A percentile compares a stretch with the other conserved stretches of the same genome.
Evolutionary conservation across 2,329 filamentous ascomycete genomes (phyloP).

Genomic region (Colletotrichum lentis): DNA sequence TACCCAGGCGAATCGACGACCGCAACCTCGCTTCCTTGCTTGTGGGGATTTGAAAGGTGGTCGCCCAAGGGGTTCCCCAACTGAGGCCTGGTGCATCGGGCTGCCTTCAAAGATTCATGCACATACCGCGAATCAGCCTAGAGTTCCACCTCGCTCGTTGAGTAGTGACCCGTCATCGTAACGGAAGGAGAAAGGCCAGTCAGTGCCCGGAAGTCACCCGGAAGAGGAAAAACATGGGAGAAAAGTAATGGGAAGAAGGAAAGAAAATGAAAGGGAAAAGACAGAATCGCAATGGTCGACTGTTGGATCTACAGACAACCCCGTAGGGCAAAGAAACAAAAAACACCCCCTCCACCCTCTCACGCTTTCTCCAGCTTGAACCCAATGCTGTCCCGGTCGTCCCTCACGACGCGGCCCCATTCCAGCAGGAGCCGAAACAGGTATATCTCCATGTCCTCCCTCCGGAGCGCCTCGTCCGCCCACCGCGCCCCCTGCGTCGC

Average conservation of each 20-base stretch:
- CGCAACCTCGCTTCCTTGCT: not conserved
- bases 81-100: not conserved
- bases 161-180: not conserved
- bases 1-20: not conserved
- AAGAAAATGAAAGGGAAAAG: too few relatives aligned
- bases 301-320: not conserved
- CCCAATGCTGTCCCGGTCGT: slow-evolving; percentile 60
- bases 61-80: not conserved
- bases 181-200: not conserved
- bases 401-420: slow-evolving; percentile 76
- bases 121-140: not conserved
- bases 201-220: not conserved
- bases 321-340: not conserved
- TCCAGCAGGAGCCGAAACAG: slow-evolving; percentile 80
- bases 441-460: slow-evolving; percentile 82
- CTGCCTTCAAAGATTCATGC: slow-evolving; percentile 1
- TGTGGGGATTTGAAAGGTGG: not conserved
- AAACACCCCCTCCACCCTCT: not conserved
- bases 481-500: slow-evolving; percentile 71
- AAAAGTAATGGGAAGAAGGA: too few relatives aligned
- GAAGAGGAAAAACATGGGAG: too few relatives aligned
- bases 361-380: slow-evolving; percentile 42
- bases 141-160: not conserved
- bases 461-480: slow-evolving; percentile 68
- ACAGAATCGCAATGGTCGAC: not conserved